Percentiles rank a stretch among this genome's conserved stretches.
phyloP scores from a whole-genome alignment of 2,329 filamentous ascomycete genomes.

The Pseudogymnoascus verrucosus region DNA sequence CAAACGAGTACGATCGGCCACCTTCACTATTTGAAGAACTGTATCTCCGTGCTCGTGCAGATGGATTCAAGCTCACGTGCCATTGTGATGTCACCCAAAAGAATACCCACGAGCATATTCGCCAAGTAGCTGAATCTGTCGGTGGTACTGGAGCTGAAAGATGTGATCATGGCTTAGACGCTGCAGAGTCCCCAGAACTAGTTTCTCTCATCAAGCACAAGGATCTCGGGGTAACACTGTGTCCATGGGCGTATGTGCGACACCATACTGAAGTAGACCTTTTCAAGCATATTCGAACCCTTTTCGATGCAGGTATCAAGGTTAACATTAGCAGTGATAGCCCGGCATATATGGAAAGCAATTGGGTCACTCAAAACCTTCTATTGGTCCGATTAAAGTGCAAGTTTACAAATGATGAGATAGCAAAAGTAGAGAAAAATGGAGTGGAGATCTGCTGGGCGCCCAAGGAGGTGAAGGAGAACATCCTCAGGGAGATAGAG shows the following conservation, averaged over 20 bases:
- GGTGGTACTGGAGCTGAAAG: constrained; percentile 51
- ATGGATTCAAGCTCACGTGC: constrained; percentile 52
- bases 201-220: constrained; percentile 28
- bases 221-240: constrained; percentile 58
- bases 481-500: constrained; percentile 10
- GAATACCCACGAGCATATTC: constrained; percentile 57
- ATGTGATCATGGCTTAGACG: constrained; percentile 63
- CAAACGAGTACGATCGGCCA: constrained; percentile 46
- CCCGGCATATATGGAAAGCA: constrained; percentile 38
- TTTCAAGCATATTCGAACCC: constrained; percentile 32
- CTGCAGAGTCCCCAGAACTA: constrained; percentile 50
- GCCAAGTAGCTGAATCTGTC: constrained; percentile 39
- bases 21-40: constrained; percentile 52
- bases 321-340: constrained; percentile 36
- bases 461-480: constrained; percentile 26
- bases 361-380: constrained; percentile 39
- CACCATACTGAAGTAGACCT: constrained; percentile 30
- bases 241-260: constrained; percentile 63
- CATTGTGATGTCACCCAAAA: constrained; percentile 61
- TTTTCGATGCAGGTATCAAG: constrained; percentile 33
- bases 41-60: constrained; percentile 44
- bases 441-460: constrained; percentile 41
- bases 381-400: constrained; percentile 8
- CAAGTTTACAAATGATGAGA: constrained; percentile 25
- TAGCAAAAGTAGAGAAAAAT: constrained; percentile 34